phyloP scores from a whole-genome alignment of 1,284 basidiomycete genomes.

The Cryptococcus jaspeensis region DNA sequence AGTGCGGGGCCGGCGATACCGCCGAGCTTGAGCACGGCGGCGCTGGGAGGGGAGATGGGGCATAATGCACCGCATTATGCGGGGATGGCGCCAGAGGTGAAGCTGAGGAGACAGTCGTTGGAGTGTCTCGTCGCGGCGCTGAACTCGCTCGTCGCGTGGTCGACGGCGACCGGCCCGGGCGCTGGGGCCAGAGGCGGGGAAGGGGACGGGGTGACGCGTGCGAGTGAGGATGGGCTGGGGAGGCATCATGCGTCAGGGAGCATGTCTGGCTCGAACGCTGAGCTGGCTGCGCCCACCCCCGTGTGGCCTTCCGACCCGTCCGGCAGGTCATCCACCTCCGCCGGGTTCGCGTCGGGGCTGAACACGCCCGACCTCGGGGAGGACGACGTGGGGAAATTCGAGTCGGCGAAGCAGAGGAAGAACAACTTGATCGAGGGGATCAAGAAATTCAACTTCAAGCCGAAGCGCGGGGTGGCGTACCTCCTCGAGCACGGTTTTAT shows the following conservation, averaged over 20 bases:
- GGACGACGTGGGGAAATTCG: constrained; percentile 91
- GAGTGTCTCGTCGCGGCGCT: constrained; percentile 86
- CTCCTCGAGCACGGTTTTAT: constrained; percentile 89
- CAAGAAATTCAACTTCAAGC: constrained; percentile 98
- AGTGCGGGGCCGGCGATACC: constrained; percentile 53
- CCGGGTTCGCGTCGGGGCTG: constrained; percentile 42
- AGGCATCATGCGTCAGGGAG: constrained; percentile 18
- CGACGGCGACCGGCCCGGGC: constrained; percentile 53
- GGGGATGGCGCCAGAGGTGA: constrained; percentile 71
- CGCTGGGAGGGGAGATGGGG: constrained; percentile 54
- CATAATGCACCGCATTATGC: constrained; percentile 56
- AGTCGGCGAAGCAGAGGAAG: constrained; percentile 96
- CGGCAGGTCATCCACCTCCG: constrained; percentile 12
- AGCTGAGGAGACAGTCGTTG: constrained; percentile 80
- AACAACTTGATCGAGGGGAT: constrained; percentile 93
- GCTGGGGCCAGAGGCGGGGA: not conserved
- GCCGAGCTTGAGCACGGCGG: constrained; percentile 65
- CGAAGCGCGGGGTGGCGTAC: constrained; percentile 90
- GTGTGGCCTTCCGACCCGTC: constrained; percentile 27
- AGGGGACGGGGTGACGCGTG: constrained; percentile 26
- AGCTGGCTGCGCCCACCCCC: constrained; percentile 31
- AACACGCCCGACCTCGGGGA: constrained; percentile 67
- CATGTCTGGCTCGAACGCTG: constrained; percentile 36
- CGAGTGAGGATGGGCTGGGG: constrained; percentile 37
- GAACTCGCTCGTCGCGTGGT: constrained; percentile 86